phyloP scores from a whole-genome alignment of 208 protist species.

The Trypanosoma vivax region DNA sequence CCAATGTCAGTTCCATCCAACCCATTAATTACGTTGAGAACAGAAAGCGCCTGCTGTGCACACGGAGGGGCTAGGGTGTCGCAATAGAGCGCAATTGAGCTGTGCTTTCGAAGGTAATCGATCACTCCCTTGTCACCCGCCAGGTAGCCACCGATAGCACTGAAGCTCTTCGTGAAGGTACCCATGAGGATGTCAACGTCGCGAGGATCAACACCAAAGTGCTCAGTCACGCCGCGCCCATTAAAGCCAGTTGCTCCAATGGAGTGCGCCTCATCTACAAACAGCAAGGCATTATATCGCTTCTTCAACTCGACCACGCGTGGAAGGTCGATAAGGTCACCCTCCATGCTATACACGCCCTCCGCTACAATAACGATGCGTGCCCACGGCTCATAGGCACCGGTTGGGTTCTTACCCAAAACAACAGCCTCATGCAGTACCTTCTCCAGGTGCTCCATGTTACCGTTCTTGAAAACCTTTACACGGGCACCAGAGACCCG shows the following conservation, averaged over 20 bases:
- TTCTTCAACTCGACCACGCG: slow-evolving; percentile 94
- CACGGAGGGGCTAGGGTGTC: slow-evolving; percentile 83
- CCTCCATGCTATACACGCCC: slow-evolving; percentile 98
- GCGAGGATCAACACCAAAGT: slow-evolving; percentile 77
- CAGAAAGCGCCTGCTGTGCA: slow-evolving; percentile 85
- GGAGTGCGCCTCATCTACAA: slow-evolving; percentile 98
- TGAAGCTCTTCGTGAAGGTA: slow-evolving; percentile 97
- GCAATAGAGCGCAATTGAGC: slow-evolving; percentile 61
- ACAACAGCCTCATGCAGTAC: slow-evolving; percentile 81
- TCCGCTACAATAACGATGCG: slow-evolving; percentile 95
- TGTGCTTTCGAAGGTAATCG: slow-evolving; percentile 63
- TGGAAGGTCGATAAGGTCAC: slow-evolving; percentile 93
- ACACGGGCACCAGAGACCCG: slow-evolving; percentile 81
- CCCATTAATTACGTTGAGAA: slow-evolving; percentile 85
- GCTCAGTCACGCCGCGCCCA: slow-evolving; percentile 93
- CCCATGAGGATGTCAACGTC: slow-evolving; percentile 94
- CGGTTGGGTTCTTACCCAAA: slow-evolving; percentile 81
- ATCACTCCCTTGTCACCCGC: slow-evolving; percentile 77
- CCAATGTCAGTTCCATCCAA: slow-evolving; percentile 87
- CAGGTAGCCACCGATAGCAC: slow-evolving; percentile 95
- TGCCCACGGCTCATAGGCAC: slow-evolving; percentile 65
- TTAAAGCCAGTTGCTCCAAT: slow-evolving; percentile 94
- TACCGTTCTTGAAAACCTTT: slow-evolving; percentile 92
- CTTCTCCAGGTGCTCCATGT: slow-evolving; percentile 90
- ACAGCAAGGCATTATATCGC: slow-evolving; percentile 95